These are phyloP conservation scores for Xylaria sp. DNA, from an alignment of 2,329 filamentous ascomycete genomes.

Conservation along the genomic window DNA sequence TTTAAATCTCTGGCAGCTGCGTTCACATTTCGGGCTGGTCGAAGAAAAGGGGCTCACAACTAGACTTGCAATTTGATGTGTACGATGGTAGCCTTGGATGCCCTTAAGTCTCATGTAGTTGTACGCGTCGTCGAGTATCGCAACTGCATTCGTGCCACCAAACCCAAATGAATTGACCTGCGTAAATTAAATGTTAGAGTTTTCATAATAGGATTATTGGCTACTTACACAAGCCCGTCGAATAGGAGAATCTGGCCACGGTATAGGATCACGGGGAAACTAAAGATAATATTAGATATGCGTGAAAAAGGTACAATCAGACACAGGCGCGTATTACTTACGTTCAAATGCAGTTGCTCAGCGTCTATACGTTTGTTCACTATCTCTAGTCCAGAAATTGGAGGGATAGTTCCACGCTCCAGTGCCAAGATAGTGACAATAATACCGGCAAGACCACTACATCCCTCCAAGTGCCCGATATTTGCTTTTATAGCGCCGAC, in stretches of 20 bases:
- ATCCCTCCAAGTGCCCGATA: not conserved
- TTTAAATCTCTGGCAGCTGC: too few relatives aligned
- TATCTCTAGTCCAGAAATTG: not conserved
- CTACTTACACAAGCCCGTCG: not conserved
- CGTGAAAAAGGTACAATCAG: too few relatives aligned
- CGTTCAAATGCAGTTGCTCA: too few relatives aligned
- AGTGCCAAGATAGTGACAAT: conserved; percentile 39
- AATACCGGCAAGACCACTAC: conserved; percentile 25
- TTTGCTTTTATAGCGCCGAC: not conserved
- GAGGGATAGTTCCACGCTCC: conserved; percentile 31
- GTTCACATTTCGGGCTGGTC: too few relatives aligned
- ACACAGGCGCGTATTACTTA: too few relatives aligned
- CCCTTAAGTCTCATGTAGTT: too few relatives aligned
- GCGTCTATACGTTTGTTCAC: too few relatives aligned
- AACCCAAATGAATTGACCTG: conserved; percentile 32
- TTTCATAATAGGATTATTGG: too few relatives aligned
- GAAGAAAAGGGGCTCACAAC: too few relatives aligned
- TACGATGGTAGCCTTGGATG: too few relatives aligned
- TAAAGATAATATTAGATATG: not conserved
- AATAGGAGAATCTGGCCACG: not conserved
- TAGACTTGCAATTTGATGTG: too few relatives aligned
- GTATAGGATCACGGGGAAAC: not conserved
- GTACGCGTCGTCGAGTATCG: conserved; percentile 21
- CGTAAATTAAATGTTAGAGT: too few relatives aligned
- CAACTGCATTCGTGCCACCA: conserved; percentile 29